These are phyloP conservation scores for Beta lomatogona DNA, from an alignment of 179 eudicot species.

Conservation along the genomic window DNA sequence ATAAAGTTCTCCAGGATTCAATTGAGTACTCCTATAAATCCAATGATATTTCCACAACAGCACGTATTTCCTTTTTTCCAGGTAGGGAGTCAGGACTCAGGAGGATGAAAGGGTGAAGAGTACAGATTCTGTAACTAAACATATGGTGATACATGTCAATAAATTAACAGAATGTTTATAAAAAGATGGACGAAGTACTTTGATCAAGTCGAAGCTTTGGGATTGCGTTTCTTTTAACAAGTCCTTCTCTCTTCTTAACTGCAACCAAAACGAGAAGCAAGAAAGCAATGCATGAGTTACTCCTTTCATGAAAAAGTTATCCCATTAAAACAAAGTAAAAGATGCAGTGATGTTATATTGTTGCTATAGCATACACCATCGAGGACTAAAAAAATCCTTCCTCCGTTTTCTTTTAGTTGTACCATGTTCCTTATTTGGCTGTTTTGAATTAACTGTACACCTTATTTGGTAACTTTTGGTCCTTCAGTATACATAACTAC, in stretches of 20 bases:
- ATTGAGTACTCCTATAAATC: not conserved
- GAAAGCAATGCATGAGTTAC: not conserved
- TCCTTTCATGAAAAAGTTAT: not conserved
- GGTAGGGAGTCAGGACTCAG: not conserved
- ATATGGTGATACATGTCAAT: not conserved
- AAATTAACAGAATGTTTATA: conserved; percentile 8
- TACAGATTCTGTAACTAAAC: not conserved
- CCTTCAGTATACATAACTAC: too few species aligned
- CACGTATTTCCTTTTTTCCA: not conserved
- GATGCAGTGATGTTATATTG: not conserved
- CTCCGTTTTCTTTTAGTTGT: too few species aligned
- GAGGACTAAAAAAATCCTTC: too few species aligned
- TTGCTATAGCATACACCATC: not conserved
- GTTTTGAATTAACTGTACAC: too few species aligned
- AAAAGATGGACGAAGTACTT: conserved; percentile 42
- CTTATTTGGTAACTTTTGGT: too few species aligned
- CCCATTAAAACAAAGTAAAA: not conserved
- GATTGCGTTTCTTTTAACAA: conserved; percentile 64
- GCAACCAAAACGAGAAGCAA: conserved; percentile 30
- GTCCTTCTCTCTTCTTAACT: conserved; percentile 79
- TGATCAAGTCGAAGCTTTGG: conserved; percentile 65
- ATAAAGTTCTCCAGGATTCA: not conserved
- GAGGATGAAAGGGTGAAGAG: not conserved
- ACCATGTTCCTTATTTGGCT: too few species aligned
- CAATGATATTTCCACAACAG: conserved; percentile 1